A percentile compares a stretch with the other conserved stretches of the same genome.
Conservation (phyloP, 345 rosid species). For the Lepidium aucheri region DNA sequence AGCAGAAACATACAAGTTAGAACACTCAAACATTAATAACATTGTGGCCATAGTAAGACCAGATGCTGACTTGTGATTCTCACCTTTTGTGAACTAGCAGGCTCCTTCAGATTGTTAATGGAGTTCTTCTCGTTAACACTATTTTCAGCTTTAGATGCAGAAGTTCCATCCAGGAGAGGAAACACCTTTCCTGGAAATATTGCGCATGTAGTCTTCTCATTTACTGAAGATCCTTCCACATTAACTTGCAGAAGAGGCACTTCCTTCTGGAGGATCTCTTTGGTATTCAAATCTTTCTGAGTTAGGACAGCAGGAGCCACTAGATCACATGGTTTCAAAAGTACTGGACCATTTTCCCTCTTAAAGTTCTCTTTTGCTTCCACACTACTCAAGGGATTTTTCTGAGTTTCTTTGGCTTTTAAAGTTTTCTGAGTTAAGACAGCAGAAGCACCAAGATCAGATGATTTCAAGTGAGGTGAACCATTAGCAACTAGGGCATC, state of each 20-base stretch:
- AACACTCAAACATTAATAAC: slow-evolving; percentile 12
- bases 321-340: slow-evolving; percentile 6
- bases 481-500: slow-evolving; percentile 26
- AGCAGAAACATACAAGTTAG: slow-evolving; percentile 20
- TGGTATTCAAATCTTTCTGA: slow-evolving; percentile 25
- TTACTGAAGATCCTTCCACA: slow-evolving; percentile 22
- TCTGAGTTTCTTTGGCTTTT: slow-evolving; percentile 20
- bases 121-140: slow-evolving; percentile 15
- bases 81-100: slow-evolving; percentile 36
- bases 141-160: slow-evolving; percentile 17
- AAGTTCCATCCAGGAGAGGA: background rate
- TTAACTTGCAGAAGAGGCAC: slow-evolving; percentile 19
- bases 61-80: background rate
- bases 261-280: slow-evolving; percentile 29
- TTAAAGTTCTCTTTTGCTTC: slow-evolving; percentile 5
- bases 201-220: background rate
- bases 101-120: slow-evolving; percentile 6
- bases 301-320: slow-evolving; percentile 18
- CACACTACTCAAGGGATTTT: background rate
- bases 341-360: slow-evolving; percentile 15
- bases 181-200: background rate
- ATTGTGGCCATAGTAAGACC: background rate
- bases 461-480: slow-evolving; percentile 11
- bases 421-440: slow-evolving; percentile 19
- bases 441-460: slow-evolving; percentile 18